These are phyloP conservation scores for Trichoderma erinaceum DNA, from an alignment of 495 filamentous ascomycete genomes.

Conservation along the genomic window DNA sequence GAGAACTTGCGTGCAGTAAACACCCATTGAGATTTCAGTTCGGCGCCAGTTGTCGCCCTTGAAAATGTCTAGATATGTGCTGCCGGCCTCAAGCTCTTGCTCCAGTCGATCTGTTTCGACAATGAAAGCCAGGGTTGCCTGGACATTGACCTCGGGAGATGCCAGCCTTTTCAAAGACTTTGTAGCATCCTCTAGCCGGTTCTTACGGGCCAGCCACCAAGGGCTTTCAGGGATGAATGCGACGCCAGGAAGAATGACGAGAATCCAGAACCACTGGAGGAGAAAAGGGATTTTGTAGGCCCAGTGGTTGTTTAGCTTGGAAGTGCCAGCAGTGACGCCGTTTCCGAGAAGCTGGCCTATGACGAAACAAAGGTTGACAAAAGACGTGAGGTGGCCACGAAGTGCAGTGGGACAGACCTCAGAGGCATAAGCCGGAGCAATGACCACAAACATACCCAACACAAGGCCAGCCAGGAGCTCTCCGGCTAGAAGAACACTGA, in stretches of 20 bases:
- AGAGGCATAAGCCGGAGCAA: conserved; percentile 63
- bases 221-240: conserved; percentile 60
- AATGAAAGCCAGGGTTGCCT: conserved; percentile 68
- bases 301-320: conserved; percentile 50
- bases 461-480: conserved; percentile 59
- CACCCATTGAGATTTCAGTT: conserved; percentile 58
- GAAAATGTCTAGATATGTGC: conserved; percentile 61
- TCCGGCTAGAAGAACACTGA: conserved; percentile 54
- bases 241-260: conserved; percentile 58
- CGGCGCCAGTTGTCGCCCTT: conserved; percentile 56
- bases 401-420: conserved; percentile 60
- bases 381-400: conserved; percentile 61
- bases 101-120: conserved; percentile 62
- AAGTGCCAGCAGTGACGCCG: conserved; percentile 54
- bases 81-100: conserved; percentile 48
- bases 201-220: conserved; percentile 65
- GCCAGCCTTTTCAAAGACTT: conserved; percentile 51
- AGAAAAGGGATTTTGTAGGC: conserved; percentile 58
- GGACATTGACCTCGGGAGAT: conserved; percentile 41
- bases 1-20: conserved; percentile 62
- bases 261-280: conserved; percentile 70
- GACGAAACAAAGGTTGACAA: conserved; percentile 69
- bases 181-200: conserved; percentile 48
- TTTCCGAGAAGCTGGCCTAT: conserved; percentile 61
- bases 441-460: conserved; percentile 56